These are phyloP conservation scores for Parafenestella ontariensis DNA, from an alignment of 2,329 filamentous ascomycete species.

Conservation along the genomic window DNA sequence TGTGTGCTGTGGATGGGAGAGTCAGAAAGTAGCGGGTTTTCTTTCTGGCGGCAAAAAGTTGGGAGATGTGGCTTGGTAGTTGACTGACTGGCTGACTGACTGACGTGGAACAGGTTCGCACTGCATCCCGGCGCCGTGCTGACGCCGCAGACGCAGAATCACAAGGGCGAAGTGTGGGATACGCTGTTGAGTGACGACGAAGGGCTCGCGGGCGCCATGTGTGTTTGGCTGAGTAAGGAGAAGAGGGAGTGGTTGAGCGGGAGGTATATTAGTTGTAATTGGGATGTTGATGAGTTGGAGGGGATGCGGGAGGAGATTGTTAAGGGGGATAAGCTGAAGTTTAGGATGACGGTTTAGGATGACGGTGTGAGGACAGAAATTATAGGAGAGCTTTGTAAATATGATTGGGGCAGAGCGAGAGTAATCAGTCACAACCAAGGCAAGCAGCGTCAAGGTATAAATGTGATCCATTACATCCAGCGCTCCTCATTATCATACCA, in stretches of 20 bases:
- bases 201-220: conserved; percentile 33
- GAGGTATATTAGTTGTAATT: conserved; percentile 32
- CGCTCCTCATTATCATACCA: background rate
- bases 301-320: conserved; percentile 21
- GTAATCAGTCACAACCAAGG: background rate
- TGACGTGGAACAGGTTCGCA: background rate
- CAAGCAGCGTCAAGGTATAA: background rate
- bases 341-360: conserved; percentile 16
- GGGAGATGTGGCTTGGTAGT: too few relatives aligned
- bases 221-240: conserved; percentile 35
- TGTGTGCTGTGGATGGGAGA: too few relatives aligned
- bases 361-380: too few relatives aligned
- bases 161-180: conserved; percentile 11
- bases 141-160: conserved; percentile 16
- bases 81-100: background rate
- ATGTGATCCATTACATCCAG: background rate
- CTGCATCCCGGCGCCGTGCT: conserved; percentile 36
- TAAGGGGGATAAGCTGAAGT: conserved; percentile 19
- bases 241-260: conserved; percentile 35
- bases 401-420: too few relatives aligned
- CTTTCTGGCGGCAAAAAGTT: too few relatives aligned
- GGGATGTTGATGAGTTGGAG: conserved; percentile 40
- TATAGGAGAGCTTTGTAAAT: too few relatives aligned
- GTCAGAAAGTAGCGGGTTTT: too few relatives aligned
- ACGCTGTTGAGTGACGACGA: background rate